Evolutionary conservation across 257 asterid species (phyloP).

Genomic region (Nicotiana obtusifolia): DNA sequence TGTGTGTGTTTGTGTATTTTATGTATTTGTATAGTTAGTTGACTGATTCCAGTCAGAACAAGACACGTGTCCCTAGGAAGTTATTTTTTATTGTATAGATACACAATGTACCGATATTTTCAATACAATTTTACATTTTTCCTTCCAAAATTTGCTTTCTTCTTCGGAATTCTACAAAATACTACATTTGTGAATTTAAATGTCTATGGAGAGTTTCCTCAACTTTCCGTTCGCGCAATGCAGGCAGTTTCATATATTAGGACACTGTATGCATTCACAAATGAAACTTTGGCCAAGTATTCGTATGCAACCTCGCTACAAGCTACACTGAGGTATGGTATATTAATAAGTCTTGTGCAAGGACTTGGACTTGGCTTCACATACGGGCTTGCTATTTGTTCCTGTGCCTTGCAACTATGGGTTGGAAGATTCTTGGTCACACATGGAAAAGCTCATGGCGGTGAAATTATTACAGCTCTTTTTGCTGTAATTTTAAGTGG

Average conservation of each 20-base stretch:
- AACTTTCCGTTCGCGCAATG: conserved; percentile 11
- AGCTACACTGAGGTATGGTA: conserved; percentile 97
- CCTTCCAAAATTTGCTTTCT: no score
- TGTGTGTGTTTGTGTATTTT: no score
- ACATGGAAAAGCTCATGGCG: conserved; percentile 81
- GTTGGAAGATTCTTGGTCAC: conserved; percentile 88
- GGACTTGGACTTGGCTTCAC: conserved; percentile 99
- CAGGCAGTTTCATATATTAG: conserved; percentile 96
- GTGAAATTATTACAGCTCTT: conserved; percentile 82
- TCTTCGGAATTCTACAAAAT: no score
- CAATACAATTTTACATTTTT: no score
- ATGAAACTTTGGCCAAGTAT: conserved; percentile 95
- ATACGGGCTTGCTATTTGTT: conserved; percentile 98
- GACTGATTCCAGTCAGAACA: no score
- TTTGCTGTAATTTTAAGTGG: conserved; percentile 98
- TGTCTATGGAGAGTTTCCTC: not conserved
- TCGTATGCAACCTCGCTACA: conserved; percentile 97
- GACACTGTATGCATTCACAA: conserved; percentile 88
- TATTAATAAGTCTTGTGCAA: conserved; percentile 98
- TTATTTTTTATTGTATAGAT: no score
- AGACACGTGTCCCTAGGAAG: no score
- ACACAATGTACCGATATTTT: no score
- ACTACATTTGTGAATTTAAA: not conserved
- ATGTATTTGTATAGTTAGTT: no score
- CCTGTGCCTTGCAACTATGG: conserved; percentile 99